Conservation (phyloP, 331 rosid species). For the Acacia concinna region DNA sequence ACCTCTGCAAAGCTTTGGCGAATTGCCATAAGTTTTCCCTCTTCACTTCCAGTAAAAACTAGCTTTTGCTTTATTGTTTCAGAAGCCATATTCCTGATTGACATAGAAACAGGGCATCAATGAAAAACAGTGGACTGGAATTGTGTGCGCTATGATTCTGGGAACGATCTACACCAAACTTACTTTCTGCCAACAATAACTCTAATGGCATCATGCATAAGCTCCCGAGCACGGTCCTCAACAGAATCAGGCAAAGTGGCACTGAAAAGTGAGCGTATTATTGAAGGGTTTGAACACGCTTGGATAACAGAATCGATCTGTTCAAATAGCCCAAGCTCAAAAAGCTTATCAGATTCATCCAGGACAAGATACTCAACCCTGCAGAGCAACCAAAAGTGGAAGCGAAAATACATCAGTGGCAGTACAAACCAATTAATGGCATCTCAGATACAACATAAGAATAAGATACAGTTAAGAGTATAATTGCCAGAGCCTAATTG, state of each 20-base stretch:
- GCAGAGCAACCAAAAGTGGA: slow-evolving; percentile 36
- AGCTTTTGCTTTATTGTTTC: slow-evolving; percentile 80
- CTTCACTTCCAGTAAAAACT: slow-evolving; percentile 91
- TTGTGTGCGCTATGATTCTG: slow-evolving; percentile 2
- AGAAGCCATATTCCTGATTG: slow-evolving; percentile 85
- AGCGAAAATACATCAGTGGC: slow-evolving; percentile 27
- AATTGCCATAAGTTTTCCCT: slow-evolving; percentile 88
- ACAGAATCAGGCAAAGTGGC: slow-evolving; percentile 95
- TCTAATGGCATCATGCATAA: slow-evolving; percentile 96
- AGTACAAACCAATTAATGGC: slow-evolving; percentile 2
- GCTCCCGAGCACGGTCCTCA: slow-evolving; percentile 88
- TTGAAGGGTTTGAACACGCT: slow-evolving; percentile 94
- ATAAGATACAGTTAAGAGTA: slow-evolving; percentile 3
- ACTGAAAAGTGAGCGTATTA: slow-evolving; percentile 81
- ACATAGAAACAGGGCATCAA: slow-evolving; percentile 31
- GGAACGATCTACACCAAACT: slow-evolving; percentile 37
- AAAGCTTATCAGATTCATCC: slow-evolving; percentile 97
- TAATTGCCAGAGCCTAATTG: slow-evolving; percentile 6
- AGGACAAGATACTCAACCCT: slow-evolving; percentile 89
- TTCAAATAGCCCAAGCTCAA: slow-evolving; percentile 78
- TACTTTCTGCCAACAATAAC: slow-evolving; percentile 94
- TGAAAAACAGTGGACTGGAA: not conserved
- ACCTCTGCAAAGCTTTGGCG: slow-evolving; percentile 95
- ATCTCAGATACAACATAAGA: not conserved
- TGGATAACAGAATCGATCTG: slow-evolving; percentile 80